Percentiles rank a stretch among this genome's conserved stretches.
phyloP scores from a whole-genome alignment of 305 asterid species.

The Fraxinus baroniana region DNA sequence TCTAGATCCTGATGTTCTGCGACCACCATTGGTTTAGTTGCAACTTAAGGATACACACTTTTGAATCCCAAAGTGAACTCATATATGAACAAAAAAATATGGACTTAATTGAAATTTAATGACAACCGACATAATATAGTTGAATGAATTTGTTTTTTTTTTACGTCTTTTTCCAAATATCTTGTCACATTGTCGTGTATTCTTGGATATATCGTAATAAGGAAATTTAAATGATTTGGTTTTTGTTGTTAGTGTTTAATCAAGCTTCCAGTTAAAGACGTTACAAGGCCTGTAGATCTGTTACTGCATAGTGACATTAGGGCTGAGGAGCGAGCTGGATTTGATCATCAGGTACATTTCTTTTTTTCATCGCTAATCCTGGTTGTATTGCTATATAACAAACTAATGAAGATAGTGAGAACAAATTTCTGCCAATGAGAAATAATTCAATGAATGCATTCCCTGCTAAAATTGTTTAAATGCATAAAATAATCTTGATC shows the following conservation, averaged over 20 bases:
- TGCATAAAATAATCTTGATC: neutral
- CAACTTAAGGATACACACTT: neutral
- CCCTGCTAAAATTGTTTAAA: neutral
- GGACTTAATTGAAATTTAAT: neutral
- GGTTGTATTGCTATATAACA: neutral
- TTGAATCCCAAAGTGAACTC: neutral
- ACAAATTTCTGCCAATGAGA: neutral
- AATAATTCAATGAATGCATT: neutral
- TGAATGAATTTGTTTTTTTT: neutral
- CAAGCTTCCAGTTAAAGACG: constrained; percentile 69
- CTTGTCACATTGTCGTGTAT: neutral
- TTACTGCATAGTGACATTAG: constrained; percentile 71
- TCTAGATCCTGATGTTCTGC: neutral
- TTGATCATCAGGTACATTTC: constrained; percentile 66
- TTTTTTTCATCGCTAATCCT: constrained; percentile 9
- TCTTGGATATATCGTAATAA: neutral
- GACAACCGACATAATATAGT: neutral
- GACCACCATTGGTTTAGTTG: neutral
- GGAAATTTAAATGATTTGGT: neutral
- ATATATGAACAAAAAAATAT: neutral
- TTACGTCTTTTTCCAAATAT: neutral
- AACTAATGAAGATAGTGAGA: neutral
- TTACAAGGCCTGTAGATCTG: constrained; percentile 63
- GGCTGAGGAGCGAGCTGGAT: constrained; percentile 77
- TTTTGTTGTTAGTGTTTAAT: constrained; percentile 29